Base-by-base conservation (phyloP, 352 stramenopile genomes). In the Phytopythium cucurbitacearum region DNA sequence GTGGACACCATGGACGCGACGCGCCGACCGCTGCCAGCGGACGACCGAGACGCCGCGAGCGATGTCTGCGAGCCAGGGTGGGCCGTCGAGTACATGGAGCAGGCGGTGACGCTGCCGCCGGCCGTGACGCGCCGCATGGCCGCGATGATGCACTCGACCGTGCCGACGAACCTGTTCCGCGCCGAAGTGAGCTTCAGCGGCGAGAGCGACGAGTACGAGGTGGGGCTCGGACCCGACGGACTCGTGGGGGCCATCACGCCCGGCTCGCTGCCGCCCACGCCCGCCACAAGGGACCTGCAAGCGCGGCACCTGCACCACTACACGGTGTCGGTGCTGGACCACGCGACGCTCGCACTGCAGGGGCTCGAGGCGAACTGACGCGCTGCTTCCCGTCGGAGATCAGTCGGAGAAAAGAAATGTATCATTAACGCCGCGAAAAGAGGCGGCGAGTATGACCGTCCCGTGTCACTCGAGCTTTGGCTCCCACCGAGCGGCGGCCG, bases 11-110 rank as follows among this genome's bases (percentile, higher is more conserved):
- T 58, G 41, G 67, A 73, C 45, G 47, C 67, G 8, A 73, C 66
- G 21, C 59, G 69, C 38, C 62, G 51, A 51, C 51, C 59, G 13
- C 40, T 59, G 11, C 53, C 44, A 47, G 45, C 42, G 4, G 60
- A 56, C 21, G 54, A 51, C 12, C 52, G 9, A 10, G 64, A 72
- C 33, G 46, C 65, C 3, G 48, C 55, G 46, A 39, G 28, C 43
- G 53, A 52, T 6, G 28, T 38, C 6, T 63, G 78, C 21, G 82
- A 93, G 38, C 73, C 80, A 13, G 80, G 82, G 5, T 93, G 82
- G 82, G 76, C 82, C 2, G 67, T 93, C 11, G 74, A 90, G 56
- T 93, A 93, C 62, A 81, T 89, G 67, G 75, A 93, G 49, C 71
- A 85, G 48, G 80, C 85, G 62, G 72, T 79, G 2, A 64, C 57